Evolutionary conservation across 192 early-diverging fungal species (phyloP), one percentile per base, ranked within the genome.

Genomic region (Coemansia sp.): DNA sequence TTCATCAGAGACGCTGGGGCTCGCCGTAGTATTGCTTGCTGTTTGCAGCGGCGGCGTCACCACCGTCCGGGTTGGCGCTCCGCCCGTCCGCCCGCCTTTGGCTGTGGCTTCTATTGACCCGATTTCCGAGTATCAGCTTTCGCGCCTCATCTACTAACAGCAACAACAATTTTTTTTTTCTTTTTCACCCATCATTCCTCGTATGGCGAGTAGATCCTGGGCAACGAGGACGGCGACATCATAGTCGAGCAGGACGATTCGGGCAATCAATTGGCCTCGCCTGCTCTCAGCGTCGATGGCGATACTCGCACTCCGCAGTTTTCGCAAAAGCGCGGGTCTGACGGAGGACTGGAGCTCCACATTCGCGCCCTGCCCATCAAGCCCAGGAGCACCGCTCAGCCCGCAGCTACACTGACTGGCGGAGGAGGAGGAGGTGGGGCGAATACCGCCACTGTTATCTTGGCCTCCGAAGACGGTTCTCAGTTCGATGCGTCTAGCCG

Each of bases 151-250:
- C 53, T 32, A 56, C 14, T 35, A 35, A 32, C 53, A 35, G 32
- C 29, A 56, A 35, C 27, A 53, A 31, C 29, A 14, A 41, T 9
- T 20, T 35, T 45, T 51, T 45, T 36, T 58, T 32, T 27, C 27
- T 58, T 31, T 35, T 17, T n/a, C 19, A 49, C 45, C 49, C 9
- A 17, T 4, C 38, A 37, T 8, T 51, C 22, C 11, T 38, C 58
- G n/a, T n/a, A n/a, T n/a, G n/a, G n/a, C 54, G 31, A 32, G 60
- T 81, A 81, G 78, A 81, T 81, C 58, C 68, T 74, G 45, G 78
- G 78, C 36, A 81, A 81, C 57, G 78, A 81, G 60, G 78, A 81
- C 29, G 78, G 78, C 29, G 78, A 81, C 22, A 66, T 81, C 19
- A 57, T 81, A 12, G 78, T 81, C 10, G 69, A 81, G 66, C 78